Conservation (phyloP, 352 stramenopile species). For the Phytophthora boehmeriae region DNA sequence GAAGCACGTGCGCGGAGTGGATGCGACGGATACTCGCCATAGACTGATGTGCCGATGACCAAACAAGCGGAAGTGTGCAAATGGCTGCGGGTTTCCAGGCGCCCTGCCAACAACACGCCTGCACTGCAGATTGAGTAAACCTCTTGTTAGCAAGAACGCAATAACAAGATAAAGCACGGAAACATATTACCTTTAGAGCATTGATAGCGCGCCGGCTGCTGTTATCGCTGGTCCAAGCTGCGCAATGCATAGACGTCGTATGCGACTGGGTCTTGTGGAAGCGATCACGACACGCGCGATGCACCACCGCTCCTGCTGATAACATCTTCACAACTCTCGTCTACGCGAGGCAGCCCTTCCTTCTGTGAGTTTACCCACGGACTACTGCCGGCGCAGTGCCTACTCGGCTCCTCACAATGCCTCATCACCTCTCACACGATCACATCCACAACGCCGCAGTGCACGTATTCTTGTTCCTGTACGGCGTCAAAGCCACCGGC, state of each 20-base stretch:
- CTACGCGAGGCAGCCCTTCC: no score
- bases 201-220: not conserved
- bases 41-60: constrained; percentile 4
- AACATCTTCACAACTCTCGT: no score
- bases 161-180: not conserved
- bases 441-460: not conserved
- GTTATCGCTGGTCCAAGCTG: no score
- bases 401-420: not conserved
- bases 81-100: not conserved
- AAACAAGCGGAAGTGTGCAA: not conserved
- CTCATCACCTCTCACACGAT: not conserved
- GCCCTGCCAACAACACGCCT: not conserved
- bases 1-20: constrained; percentile 5
- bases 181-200: constrained; percentile 1
- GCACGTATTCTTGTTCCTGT: not conserved
- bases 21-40: not conserved
- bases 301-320: no score
- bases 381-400: no score
- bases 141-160: not conserved
- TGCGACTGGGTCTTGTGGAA: no score
- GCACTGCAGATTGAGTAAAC: constrained; percentile 1
- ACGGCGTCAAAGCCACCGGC: not conserved
- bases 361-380: no score
- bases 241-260: no score
- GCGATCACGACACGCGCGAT: no score